A percentile compares a stretch with the other conserved stretches of the same genome.
phyloP scores from a whole-genome alignment of 495 filamentous ascomycete genomes.

The Penicillium subrubescens region DNA sequence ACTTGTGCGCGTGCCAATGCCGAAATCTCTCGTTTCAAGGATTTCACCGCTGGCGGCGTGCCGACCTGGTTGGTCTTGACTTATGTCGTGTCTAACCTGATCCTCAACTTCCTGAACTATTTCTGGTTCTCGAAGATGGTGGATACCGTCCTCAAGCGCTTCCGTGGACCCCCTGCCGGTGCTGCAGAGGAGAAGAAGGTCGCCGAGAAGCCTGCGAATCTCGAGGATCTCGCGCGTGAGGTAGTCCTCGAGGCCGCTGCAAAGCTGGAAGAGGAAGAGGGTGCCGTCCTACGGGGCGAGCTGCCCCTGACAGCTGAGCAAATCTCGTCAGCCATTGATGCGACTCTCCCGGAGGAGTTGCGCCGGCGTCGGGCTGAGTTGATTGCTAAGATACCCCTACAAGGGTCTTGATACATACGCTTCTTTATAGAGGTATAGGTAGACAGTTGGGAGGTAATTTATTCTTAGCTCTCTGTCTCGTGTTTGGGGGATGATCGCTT shows the following conservation, averaged over 20 bases:
- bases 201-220: constrained; percentile 16
- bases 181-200: neutral
- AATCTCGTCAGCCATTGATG: constrained; percentile 32
- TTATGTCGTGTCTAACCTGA: constrained; percentile 76
- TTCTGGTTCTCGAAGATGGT: constrained; percentile 99
- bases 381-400: constrained; percentile 25
- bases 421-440: constrained; percentile 6
- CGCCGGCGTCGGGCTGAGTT: constrained; percentile 31
- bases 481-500: neutral
- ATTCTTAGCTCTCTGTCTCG: neutral
- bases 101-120: constrained; percentile 86
- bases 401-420: constrained; percentile 11
- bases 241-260: constrained; percentile 42
- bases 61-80: constrained; percentile 78
- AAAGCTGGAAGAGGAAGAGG: constrained; percentile 39
- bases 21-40: constrained; percentile 56
- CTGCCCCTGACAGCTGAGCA: constrained; percentile 21
- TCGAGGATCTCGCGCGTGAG: constrained; percentile 36
- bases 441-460: neutral
- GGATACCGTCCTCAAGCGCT: constrained; percentile 83
- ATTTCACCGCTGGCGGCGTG: constrained; percentile 50
- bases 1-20: constrained; percentile 38
- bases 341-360: constrained; percentile 28
- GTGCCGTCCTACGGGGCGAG: constrained; percentile 32
- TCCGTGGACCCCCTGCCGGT: constrained; percentile 50